Percentiles rank a stretch among this genome's conserved stretches.
Conservation (phyloP, 2,329 filamentous ascomycete genomes). For the Fonsecaea multimorphosa region DNA sequence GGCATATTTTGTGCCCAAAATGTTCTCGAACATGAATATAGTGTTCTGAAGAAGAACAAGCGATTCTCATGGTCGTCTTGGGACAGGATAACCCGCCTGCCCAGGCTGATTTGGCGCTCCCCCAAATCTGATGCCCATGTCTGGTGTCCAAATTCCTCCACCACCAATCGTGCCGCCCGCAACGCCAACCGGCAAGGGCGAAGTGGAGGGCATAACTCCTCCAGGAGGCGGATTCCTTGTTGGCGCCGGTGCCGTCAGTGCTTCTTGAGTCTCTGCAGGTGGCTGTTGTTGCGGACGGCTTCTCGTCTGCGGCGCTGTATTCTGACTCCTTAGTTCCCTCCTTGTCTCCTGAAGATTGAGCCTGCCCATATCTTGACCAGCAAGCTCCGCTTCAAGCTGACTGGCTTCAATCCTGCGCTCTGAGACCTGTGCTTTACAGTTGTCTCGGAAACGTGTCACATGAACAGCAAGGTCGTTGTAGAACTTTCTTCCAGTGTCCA, state of each 20-base stretch:
- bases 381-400: conserved; percentile 73
- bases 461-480: conserved; percentile 95
- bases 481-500: conserved; percentile 91
- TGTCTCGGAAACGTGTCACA: conserved; percentile 82
- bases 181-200: conserved; percentile 33
- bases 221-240: conserved; percentile 56
- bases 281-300: conserved; percentile 45
- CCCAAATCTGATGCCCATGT: conserved; percentile 80
- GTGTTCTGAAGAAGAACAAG: background rate
- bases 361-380: conserved; percentile 62
- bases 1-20: background rate
- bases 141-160: conserved; percentile 75
- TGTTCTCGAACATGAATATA: background rate
- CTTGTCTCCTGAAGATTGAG: conserved; percentile 57
- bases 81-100: conserved; percentile 35
- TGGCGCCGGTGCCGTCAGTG: conserved; percentile 56
- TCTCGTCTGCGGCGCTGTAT: conserved; percentile 24
- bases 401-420: conserved; percentile 81
- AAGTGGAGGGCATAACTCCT: conserved; percentile 54
- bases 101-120: conserved; percentile 43
- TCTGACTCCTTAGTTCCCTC: conserved; percentile 48
- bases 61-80: conserved; percentile 13
- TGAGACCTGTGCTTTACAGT: conserved; percentile 77
- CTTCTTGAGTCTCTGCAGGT: conserved; percentile 31
- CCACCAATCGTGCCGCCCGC: conserved; percentile 40